Conservation (phyloP, 2,329 filamentous ascomycete genomes). For the Ascochyta pisi region DNA sequence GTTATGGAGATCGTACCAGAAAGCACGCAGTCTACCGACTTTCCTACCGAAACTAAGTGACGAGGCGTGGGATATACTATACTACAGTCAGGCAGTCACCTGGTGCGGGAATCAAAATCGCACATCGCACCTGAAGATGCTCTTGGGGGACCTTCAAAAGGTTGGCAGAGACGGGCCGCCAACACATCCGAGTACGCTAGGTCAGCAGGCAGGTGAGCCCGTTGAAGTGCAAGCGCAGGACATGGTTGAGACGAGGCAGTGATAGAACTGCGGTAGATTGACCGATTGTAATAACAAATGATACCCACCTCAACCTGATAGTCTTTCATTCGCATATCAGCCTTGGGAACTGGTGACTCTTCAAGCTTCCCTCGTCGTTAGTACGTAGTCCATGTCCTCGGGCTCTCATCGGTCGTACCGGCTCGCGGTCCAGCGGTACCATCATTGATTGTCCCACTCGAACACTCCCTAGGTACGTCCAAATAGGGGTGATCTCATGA, state of each 20-base stretch:
- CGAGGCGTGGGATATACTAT: conserved; percentile 49
- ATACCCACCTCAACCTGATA: too few species aligned
- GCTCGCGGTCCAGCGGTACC: too few species aligned
- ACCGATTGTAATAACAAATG: background rate
- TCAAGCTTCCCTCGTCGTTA: too few species aligned
- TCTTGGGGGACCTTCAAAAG: conserved; percentile 40
- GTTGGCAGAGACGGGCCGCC: conserved; percentile 45
- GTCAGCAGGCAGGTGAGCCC: background rate
- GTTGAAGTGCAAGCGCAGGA: background rate
- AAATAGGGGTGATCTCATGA: too few species aligned
- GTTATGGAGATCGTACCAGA: conserved; percentile 46
- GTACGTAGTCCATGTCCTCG: too few species aligned
- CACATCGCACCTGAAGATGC: conserved; percentile 34
- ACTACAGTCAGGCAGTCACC: conserved; percentile 48
- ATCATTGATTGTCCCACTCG: too few species aligned
- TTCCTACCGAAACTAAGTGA: conserved; percentile 42
- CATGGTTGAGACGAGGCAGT: background rate
- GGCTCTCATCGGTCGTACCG: too few species aligned
- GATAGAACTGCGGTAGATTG: background rate
- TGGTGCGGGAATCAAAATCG: conserved; percentile 46
- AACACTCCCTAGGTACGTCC: too few species aligned
- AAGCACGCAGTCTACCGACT: conserved; percentile 41
- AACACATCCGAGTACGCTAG: conserved; percentile 37
- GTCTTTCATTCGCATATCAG: too few species aligned
- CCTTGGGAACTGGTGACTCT: too few species aligned